phyloP scores from a whole-genome alignment of 2,329 filamentous ascomycete species.

The Salinomyces thailandicus region DNA sequence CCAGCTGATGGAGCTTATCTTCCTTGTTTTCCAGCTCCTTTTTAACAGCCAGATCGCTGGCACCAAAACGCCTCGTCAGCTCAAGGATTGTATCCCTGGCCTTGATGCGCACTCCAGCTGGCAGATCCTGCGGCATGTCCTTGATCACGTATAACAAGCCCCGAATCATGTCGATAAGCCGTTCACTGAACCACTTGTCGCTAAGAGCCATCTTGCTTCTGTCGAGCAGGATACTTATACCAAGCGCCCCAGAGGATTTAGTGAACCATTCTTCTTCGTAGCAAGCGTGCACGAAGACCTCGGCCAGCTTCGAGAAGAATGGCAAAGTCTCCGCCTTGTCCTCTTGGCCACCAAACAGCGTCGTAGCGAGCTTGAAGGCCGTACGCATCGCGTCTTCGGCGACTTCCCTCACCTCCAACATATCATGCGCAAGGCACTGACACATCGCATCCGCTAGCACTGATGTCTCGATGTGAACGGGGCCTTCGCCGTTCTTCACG shows the following conservation, averaged over 20 bases:
- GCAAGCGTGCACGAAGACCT: constrained; percentile 84
- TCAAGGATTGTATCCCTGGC: constrained; percentile 70
- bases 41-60: constrained; percentile 60
- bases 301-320: constrained; percentile 75
- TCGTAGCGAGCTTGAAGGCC: constrained; percentile 63
- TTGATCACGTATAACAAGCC: constrained; percentile 97
- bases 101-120: constrained; percentile 73
- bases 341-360: constrained; percentile 63
- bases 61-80: constrained; percentile 66
- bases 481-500: constrained; percentile 75
- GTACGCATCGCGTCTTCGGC: constrained; percentile 69
- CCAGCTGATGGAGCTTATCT: constrained; percentile 62
- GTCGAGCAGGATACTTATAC: constrained; percentile 79
- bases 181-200: constrained; percentile 68
- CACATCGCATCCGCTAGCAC: constrained; percentile 82
- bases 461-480: constrained; percentile 74
- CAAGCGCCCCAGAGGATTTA: constrained; percentile 83
- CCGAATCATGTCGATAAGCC: constrained; percentile 78
- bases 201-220: constrained; percentile 76
- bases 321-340: constrained; percentile 63
- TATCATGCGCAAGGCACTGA: constrained; percentile 80
- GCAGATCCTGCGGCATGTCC: constrained; percentile 89
- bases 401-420: constrained; percentile 66
- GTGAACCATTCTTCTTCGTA: constrained; percentile 99
- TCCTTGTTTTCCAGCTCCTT: constrained; percentile 62